Evolutionary conservation across 345 rosid species (phyloP), one percentile per base, ranked within the genome.

Genomic region (Atalantia buxifolia): DNA sequence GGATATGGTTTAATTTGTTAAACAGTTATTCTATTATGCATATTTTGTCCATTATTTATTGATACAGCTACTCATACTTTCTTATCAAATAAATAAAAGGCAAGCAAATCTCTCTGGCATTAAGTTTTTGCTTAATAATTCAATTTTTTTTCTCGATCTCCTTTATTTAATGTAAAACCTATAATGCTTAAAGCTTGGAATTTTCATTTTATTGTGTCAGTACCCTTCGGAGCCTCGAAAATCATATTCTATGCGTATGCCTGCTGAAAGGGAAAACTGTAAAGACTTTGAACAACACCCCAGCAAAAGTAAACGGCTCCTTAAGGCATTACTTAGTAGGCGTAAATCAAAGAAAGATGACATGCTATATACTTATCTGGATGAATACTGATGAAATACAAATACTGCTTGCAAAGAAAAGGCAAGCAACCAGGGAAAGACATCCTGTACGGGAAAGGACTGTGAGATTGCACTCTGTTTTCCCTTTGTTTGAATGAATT

Each of bases 261-360:
- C 83, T 6, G 79, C 91, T 1, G 97, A 89, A 70, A 87, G 85
- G 88, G 93, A 89, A 66, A 84, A 76, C 31, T 67, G 80, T 7
- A 89, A 83, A 80, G 94, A 90, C 30, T 28, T 82, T 16, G 95
- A 95, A 64, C 94, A 89, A 12, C 68, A 85, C 69, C 98, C 91
- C 4, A 93, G 98, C 89, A 95, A 93, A 84, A 91, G 98, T 74
- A 95, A 93, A 79, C 91, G 94, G 18, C 89, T 95, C 21, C 95
- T 93, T 71, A 93, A 93, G 86, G 93, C 97, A 22, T 83, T 95
- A 82, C 97, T 95, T 64, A 93, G 98, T 81, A 86, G 97, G 63
- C 98, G 98, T 75, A 95, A 95, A 84, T 88, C 94, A 2, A 93
- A 90, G 92, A 95, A 93, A 80, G 98, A 95, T 59, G 98, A 93